Evolutionary conservation across 2,329 filamentous ascomycete genomes (phyloP).

Genomic region (Penicillium sp.): DNA sequence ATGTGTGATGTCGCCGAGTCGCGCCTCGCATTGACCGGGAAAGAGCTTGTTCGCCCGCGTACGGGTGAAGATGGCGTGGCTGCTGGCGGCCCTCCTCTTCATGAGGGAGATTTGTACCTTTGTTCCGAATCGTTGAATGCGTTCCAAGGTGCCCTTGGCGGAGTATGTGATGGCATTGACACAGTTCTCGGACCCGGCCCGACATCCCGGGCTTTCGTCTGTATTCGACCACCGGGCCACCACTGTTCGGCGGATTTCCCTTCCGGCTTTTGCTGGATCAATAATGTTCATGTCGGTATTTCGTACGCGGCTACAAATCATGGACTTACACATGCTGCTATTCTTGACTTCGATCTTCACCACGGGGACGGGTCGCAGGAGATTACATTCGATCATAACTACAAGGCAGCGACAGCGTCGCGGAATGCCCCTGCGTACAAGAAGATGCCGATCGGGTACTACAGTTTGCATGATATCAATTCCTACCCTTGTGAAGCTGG

Average conservation of each 20-base stretch:
- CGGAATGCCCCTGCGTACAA: constrained; percentile 78
- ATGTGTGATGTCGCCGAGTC: constrained; percentile 83
- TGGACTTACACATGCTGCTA: constrained; percentile 89
- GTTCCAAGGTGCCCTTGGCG: constrained; percentile 88
- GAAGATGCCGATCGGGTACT: constrained; percentile 90
- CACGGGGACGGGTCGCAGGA: constrained; percentile 95
- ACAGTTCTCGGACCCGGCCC: constrained; percentile 70
- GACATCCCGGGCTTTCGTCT: constrained; percentile 83
- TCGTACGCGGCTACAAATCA: constrained; percentile 84
- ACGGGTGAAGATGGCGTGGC: constrained; percentile 47
- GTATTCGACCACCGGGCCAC: constrained; percentile 89
- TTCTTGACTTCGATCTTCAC: constrained; percentile 89
- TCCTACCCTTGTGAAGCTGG: constrained; percentile 95
- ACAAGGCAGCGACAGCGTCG: constrained; percentile 63
- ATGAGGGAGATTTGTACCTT: constrained; percentile 89
- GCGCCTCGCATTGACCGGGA: constrained; percentile 75
- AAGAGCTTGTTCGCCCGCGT: constrained; percentile 72
- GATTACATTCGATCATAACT: constrained; percentile 90
- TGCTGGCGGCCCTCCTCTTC: constrained; percentile 60
- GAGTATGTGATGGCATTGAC: constrained; percentile 91
- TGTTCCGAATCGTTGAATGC: constrained; percentile 84
- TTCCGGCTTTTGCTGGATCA: constrained; percentile 97
- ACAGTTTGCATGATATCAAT: constrained; percentile 97
- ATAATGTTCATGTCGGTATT: constrained; percentile 97
- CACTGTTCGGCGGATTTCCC: constrained; percentile 90